Evolutionary conservation across 1,284 basidiomycete genomes (phyloP), one percentile per base, ranked within the genome.

Genomic region (Kwoniella shivajii): DNA sequence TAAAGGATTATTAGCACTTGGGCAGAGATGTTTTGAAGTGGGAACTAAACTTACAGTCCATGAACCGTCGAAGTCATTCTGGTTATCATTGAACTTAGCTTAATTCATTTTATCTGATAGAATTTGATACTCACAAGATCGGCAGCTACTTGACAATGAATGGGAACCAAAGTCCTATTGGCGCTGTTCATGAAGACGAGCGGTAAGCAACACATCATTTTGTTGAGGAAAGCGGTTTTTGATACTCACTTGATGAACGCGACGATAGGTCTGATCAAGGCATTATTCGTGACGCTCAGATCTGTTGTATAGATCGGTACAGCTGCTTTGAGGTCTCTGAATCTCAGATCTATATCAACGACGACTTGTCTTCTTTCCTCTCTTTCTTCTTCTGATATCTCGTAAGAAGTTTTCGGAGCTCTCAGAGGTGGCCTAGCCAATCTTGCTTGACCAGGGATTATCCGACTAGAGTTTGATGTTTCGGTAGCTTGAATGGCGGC

Each of bases 251-350:
- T 96, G 85, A 99, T 96, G 73, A 99, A 99, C 0, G 93, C 94
- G 5, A 99, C 96, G 62, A 99, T 98, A 4, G 96, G 95, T 57
- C 96, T 80, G 39, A 97, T 89, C 30, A 99, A 81, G n/a, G 95
- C 96, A 71, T 89, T 92, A 70, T 95, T 95, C 60, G 89, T 88
- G 72, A 97, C 92, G 52, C 89, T 92, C 56, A 99, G 74, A 67
- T 94, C 89, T 43, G 82, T 83, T 29, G 90, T 87, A 78, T 92
- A 96, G 41, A 94, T 83, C 1, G 95, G 96, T 16, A 99, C 92
- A 11, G 87, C 90, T 30, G 95, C 95, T 78, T 98, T 98, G 75
- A 99, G 78, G 78, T 99, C 96, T 52, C 94, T 84, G 78, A 99
- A 97, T 54, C 96, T 82, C 65, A 99, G 75, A 78, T 99, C 96